phyloP scores from a whole-genome alignment of 495 filamentous ascomycete species.

The Pseudomonodictys pantanalensis region DNA sequence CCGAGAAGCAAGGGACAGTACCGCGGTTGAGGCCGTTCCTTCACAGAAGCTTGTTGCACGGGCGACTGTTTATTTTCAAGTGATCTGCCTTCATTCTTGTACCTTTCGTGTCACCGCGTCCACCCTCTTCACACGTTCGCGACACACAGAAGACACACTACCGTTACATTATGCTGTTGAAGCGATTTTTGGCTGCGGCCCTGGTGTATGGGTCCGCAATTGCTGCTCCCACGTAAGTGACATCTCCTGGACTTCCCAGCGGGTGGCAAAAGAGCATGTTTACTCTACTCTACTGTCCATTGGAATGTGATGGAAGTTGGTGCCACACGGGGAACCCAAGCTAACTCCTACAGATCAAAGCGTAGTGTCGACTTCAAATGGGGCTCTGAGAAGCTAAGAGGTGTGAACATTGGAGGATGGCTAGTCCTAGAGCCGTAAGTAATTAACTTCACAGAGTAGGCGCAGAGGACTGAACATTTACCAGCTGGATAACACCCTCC shows the following conservation, averaged over 20 bases:
- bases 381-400: slow-evolving; percentile 40
- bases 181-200: slow-evolving; percentile 10
- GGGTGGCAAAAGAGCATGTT: background rate
- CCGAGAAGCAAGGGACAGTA: too few relatives aligned
- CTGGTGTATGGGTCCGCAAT: slow-evolving; percentile 9
- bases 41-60: slow-evolving; percentile 1
- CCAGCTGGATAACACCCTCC: slow-evolving; percentile 46
- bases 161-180: slow-evolving; percentile 15
- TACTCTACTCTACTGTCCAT: background rate
- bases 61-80: slow-evolving; percentile 2
- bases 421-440: slow-evolving; percentile 46
- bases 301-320: background rate
- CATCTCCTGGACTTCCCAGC: background rate
- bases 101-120: background rate
- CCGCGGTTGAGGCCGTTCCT: too few relatives aligned
- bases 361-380: slow-evolving; percentile 34
- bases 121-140: background rate
- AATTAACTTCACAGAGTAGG: background rate
- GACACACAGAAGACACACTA: background rate
- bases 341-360: slow-evolving; percentile 13
- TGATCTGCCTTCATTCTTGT: slow-evolving; percentile 3
- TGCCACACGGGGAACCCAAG: background rate
- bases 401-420: slow-evolving; percentile 48
- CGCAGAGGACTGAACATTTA: background rate
- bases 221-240: slow-evolving; percentile 30